Evolutionary conservation across 1,284 basidiomycete genomes (phyloP), one percentile per base, ranked within the genome.

Genomic region (Ganoderma lucidum): DNA sequence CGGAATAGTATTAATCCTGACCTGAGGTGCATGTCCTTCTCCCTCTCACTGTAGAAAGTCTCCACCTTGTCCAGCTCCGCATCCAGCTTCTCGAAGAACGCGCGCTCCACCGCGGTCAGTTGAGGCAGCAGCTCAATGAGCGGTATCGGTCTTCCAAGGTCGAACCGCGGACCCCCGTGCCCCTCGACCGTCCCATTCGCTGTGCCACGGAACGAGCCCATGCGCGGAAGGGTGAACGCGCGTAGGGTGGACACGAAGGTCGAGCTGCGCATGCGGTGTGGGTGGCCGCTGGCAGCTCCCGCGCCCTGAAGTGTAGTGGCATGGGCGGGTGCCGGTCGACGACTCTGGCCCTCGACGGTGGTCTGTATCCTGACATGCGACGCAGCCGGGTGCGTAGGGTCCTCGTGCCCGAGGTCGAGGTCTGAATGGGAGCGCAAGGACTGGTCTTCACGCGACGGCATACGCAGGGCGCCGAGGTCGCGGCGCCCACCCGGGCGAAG

Each of bases 11-110:
- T 23, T 23, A 23, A 23, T 23, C 23, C 62, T 77, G 79, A 67
- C 88, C 86, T 69, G 84, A 85, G 37, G 81, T 81, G 30, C 82
- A 80, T 80, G 73, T 96, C 94, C 32, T 84, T 82, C 79, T 95
- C 94, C 32, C 92, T 86, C 32, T 87, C 88, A 9, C 87, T 77
- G 78, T 95, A 98, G 79, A 99, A 99, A 2, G 83, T 81, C 76
- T 96, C 92, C 30, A 97, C 88, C 83, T 97, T 95, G 66, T 91
- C 88, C 0, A 97, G 82, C 78, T 97, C 90, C 0, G 78, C 78
- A 73, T 96, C 92, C 2, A 97, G 84, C 48, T 88, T 84, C 6
- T 89, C 85, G 73, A 97, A 93, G 81, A 96, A 97, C 3, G 84
- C 84, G 58, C 82, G 79, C 75, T 96, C 91, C 45, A 87, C 83